Conservation (phyloP, 371 early-diverging fungal species). For the Rhizopus arrhizus region DNA sequence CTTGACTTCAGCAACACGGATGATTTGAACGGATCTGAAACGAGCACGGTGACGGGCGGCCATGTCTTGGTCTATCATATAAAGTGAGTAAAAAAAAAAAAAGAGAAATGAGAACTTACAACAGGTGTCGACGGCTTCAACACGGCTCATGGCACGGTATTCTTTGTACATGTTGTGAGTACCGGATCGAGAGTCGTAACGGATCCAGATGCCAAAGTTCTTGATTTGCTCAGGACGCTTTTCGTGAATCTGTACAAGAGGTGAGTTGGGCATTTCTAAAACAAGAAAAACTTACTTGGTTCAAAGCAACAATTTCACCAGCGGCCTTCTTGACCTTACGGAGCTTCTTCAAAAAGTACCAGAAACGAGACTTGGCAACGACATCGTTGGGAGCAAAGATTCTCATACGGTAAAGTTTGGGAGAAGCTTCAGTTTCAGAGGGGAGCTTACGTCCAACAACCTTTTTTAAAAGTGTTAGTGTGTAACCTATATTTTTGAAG, state of each 20-base stretch:
- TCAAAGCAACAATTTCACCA: slow-evolving; percentile 70
- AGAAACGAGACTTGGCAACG: slow-evolving; percentile 96
- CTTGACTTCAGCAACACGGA: slow-evolving; percentile 88
- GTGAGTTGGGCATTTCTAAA: too few relatives aligned
- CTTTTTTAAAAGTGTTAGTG: neutral
- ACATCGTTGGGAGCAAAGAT: slow-evolving; percentile 97
- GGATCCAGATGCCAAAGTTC: slow-evolving; percentile 97
- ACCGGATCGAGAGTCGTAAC: slow-evolving; percentile 96
- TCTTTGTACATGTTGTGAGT: slow-evolving; percentile 99
- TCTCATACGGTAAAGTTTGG: slow-evolving; percentile 94
- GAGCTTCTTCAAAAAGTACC: slow-evolving; percentile 96
- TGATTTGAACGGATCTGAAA: slow-evolving; percentile 94
- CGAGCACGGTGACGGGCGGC: slow-evolving; percentile 96
- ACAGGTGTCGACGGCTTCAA: slow-evolving; percentile 89
- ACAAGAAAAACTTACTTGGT: neutral
- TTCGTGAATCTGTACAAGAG: slow-evolving; percentile 75
- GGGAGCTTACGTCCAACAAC: slow-evolving; percentile 79
- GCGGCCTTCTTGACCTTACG: slow-evolving; percentile 96
- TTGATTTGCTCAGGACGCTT: slow-evolving; percentile 74
- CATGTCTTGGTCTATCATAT: slow-evolving; percentile 83
- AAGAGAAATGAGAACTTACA: slow-evolving; percentile 27
- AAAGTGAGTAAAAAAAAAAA: slow-evolving; percentile 27
- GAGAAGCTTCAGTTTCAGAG: slow-evolving; percentile 83
- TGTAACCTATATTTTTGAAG: neutral
- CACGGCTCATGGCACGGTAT: slow-evolving; percentile 93